Base-by-base conservation (phyloP, 331 rosid species). In the Malus hybrid region DNA sequence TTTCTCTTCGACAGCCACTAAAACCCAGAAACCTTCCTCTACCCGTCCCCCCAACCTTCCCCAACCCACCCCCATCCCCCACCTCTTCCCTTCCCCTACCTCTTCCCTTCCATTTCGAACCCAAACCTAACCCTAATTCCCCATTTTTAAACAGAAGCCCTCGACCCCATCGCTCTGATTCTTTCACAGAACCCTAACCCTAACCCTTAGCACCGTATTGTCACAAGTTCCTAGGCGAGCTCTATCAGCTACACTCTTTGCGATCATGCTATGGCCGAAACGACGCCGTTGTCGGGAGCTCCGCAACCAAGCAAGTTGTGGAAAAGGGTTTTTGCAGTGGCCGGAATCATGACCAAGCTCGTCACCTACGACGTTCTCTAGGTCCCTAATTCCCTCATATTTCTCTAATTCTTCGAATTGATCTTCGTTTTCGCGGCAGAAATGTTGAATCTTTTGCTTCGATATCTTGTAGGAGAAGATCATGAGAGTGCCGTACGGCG, bases 281-380 rank as follows among this genome's bases (percentile, higher is more conserved):
- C 86, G 76, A 33, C 86, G 59, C 70, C 83, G 10, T 28, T 28
- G 39, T 42, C 72, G n/a, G 59, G 32, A 66, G 69, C 72, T 73
- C 75, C 78, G 65, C 74, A 76, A 69, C 87, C 85, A 10, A 72
- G 33, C 70, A 90, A 73, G 82, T 63, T 87, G 1, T 85, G 84
- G 88, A 90, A 91, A 85, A 89, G 86, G 12, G 39, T 79, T 27
- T 90, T 90, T 75, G 93, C 96, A 3, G 93, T 94, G 39, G 32
- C 86, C 2, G 98, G 98, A 52, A 94, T 94, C 88, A 91, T 94
- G 97, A 65, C 85, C 70, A 94, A 96, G 10, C 97, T 94, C 59
- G 98, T 94, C 76, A 88, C 97, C 76, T 94, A 94, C 74, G 98
- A 97, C 54, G 75, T 94, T 77, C 87, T 94, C 54, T 97, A 94